phyloP scores from a whole-genome alignment of 78 protist species.

The Cavenderia fasciculata region DNA sequence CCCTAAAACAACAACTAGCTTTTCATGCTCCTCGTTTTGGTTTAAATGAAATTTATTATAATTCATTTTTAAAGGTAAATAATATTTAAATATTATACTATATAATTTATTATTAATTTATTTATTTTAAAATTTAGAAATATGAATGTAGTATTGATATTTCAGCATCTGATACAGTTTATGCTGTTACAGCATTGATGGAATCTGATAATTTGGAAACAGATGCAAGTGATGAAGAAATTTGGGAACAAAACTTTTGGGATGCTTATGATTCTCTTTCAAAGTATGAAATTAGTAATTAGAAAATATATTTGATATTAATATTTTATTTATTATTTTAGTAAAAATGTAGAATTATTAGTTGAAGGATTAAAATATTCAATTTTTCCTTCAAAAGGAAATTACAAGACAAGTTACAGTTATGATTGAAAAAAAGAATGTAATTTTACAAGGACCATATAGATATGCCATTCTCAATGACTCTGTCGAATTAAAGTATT shows the following conservation, averaged over 20 bases:
- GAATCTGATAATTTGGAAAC: conserved; percentile 57
- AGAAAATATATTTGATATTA: neutral
- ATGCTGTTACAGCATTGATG: conserved; percentile 71
- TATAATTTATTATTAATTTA: no score
- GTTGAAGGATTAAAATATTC: conserved; percentile 61
- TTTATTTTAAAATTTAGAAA: no score
- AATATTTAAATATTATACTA: no score
- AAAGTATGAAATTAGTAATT: neutral
- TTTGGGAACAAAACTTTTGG: conserved; percentile 80
- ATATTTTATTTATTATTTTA: neutral
- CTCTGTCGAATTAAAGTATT: conserved; percentile 6
- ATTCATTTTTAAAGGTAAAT: conserved; percentile 33
- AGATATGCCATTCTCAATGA: conserved; percentile 72
- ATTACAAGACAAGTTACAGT: conserved; percentile 50
- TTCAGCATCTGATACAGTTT: conserved; percentile 69
- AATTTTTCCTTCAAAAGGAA: conserved; percentile 47
- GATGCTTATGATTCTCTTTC: conserved; percentile 81
- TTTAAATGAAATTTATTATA: conserved; percentile 41
- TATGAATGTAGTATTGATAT: conserved; percentile 19
- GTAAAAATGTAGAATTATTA: conserved; percentile 25
- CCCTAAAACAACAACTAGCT: conserved; percentile 1
- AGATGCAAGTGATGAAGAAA: conserved; percentile 35
- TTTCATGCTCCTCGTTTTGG: conserved; percentile 36
- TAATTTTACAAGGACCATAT: conserved; percentile 54
- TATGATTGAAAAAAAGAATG: conserved; percentile 65